phyloP scores from a whole-genome alignment of 2,329 filamentous ascomycete species.

The Aspergillus sp. region DNA sequence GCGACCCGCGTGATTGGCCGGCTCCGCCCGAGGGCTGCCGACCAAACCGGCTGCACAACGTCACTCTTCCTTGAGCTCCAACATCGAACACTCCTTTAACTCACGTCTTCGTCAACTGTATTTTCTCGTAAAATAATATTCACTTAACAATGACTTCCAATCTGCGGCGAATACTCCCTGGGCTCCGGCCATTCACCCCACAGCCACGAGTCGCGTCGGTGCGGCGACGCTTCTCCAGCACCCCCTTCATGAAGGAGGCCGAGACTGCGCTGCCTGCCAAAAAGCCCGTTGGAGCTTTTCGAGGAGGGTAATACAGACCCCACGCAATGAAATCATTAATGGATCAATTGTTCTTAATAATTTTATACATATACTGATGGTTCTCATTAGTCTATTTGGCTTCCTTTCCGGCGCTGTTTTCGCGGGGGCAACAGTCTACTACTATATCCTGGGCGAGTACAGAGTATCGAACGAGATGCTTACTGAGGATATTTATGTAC shows the following conservation, averaged over 20 bases:
- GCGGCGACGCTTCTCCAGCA: slow-evolving; percentile 37
- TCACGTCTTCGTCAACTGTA: not conserved
- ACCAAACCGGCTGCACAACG: slow-evolving; percentile 14
- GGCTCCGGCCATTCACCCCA: slow-evolving; percentile 15
- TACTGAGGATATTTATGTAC: slow-evolving; percentile 93
- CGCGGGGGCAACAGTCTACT: slow-evolving; percentile 80
- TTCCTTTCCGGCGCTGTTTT: slow-evolving; percentile 84
- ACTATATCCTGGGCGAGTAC: slow-evolving; percentile 91
- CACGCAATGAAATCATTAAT: not conserved
- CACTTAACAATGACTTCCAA: slow-evolving; percentile 13
- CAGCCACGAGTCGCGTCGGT: slow-evolving; percentile 24
- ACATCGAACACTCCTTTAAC: not conserved
- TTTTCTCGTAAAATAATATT: not conserved
- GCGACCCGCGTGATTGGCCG: slow-evolving; percentile 13
- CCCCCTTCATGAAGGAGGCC: slow-evolving; percentile 35
- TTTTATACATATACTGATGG: not conserved
- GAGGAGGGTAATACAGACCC: slow-evolving; percentile 59
- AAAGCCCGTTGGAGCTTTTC: slow-evolving; percentile 69
- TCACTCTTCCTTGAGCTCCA: slow-evolving; percentile 16
- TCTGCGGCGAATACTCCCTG: slow-evolving; percentile 20
- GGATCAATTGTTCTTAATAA: no score
- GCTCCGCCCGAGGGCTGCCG: slow-evolving; percentile 11
- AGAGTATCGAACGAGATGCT: slow-evolving; percentile 89
- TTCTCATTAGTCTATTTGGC: slow-evolving; percentile 69
- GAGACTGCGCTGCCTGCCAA: slow-evolving; percentile 52